Evolutionary conservation across 139 green algal genomes (phyloP).

Genomic region (Limnomonas spitsbergensis): DNA sequence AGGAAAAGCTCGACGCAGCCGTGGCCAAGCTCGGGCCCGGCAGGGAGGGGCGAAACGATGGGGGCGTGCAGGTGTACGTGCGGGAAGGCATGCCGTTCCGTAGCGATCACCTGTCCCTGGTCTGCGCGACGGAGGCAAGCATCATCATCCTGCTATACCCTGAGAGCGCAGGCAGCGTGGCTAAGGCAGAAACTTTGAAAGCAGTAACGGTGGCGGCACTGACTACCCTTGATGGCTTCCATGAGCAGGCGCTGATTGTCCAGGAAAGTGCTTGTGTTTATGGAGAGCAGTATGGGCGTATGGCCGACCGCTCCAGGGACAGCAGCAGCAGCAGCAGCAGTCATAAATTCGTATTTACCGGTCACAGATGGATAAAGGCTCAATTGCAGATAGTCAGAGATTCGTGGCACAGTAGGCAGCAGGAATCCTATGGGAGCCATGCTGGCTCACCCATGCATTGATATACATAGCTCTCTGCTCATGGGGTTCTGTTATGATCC

Average conservation of each 20-base stretch:
- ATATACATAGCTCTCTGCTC: no score
- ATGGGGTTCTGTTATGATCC: no score
- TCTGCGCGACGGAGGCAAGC: slow-evolving; percentile 2
- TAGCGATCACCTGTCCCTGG: neutral
- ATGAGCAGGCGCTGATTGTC: slow-evolving; percentile 1
- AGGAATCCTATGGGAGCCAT: no score
- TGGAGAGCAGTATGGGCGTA: no score
- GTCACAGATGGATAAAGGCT: no score
- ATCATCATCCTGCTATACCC: slow-evolving; percentile 20
- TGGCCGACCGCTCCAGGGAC: no score
- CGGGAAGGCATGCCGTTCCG: neutral
- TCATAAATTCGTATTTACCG: no score
- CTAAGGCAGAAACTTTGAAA: slow-evolving; percentile 7
- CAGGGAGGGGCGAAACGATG: neutral
- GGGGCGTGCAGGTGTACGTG: neutral
- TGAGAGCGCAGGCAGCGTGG: neutral
- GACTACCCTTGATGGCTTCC: slow-evolving; percentile 5
- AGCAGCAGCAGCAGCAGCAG: no score
- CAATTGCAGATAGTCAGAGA: no score
- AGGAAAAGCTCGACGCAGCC: neutral
- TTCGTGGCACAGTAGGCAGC: no score
- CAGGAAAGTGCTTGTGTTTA: slow-evolving; percentile 4
- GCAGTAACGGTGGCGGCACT: slow-evolving; percentile 13
- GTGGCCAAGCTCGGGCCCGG: neutral
- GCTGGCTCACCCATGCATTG: no score